These are phyloP conservation scores for Takashimella tepidaria DNA, from an alignment of 1,284 basidiomycete species.

Conservation along the genomic window DNA sequence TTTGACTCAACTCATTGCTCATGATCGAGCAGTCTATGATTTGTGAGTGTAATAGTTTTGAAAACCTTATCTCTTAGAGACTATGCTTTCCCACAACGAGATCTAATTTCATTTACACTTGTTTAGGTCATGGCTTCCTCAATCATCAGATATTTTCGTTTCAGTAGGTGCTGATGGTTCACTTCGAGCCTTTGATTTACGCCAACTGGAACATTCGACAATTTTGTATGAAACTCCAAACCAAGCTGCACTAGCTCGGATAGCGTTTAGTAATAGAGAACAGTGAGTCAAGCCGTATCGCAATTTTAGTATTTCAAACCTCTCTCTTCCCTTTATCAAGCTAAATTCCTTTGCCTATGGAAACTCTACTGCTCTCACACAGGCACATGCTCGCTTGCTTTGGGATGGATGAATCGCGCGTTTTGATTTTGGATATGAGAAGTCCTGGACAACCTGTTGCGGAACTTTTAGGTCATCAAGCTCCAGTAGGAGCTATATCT, in stretches of 20 bases:
- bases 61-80: not conserved
- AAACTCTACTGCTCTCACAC: no score
- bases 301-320: not conserved
- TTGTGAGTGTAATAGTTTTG: no score
- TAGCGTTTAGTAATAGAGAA: slow-evolving; percentile 63
- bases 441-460: slow-evolving; percentile 88
- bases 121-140: slow-evolving; percentile 82
- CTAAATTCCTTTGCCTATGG: no score
- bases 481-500: slow-evolving; percentile 69
- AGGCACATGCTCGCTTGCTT: slow-evolving; percentile 48
- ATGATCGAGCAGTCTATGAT: slow-evolving; percentile 83
- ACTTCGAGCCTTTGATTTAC: slow-evolving; percentile 90
- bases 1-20: slow-evolving; percentile 94
- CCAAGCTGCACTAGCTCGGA: slow-evolving; percentile 62
- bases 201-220: slow-evolving; percentile 94
- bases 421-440: slow-evolving; percentile 90
- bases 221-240: slow-evolving; percentile 91
- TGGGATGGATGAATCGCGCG: slow-evolving; percentile 67
- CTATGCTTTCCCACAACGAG: slow-evolving; percentile 15
- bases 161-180: slow-evolving; percentile 97
- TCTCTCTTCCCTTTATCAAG: not conserved
- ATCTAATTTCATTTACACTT: not conserved
- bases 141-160: slow-evolving; percentile 96
- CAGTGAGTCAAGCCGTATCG: slow-evolving; percentile 35
- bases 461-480: slow-evolving; percentile 71